Percentiles rank a stretch among this genome's conserved stretches.
phyloP scores from a whole-genome alignment of 2,329 filamentous ascomycete species.

The Diaporthe ilicicola region DNA sequence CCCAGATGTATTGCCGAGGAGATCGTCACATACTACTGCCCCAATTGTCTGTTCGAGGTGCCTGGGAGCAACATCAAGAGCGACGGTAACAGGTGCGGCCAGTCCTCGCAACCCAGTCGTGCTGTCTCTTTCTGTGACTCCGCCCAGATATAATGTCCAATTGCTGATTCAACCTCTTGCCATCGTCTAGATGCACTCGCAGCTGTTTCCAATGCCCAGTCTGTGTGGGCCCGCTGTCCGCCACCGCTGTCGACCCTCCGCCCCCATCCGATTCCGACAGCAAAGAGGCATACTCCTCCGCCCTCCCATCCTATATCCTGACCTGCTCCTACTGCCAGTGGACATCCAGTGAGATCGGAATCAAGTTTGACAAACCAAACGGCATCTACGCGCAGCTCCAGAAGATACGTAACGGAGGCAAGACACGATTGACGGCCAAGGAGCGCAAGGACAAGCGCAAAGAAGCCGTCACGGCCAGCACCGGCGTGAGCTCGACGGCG shows the following conservation, averaged over 20 bases:
- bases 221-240: constrained; percentile 81
- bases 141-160: background rate
- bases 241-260: constrained; percentile 73
- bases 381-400: constrained; percentile 84
- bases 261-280: constrained; percentile 51
- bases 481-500: constrained; percentile 18
- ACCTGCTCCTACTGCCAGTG: constrained; percentile 93
- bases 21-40: constrained; percentile 94
- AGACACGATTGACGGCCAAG: constrained; percentile 57
- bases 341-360: constrained; percentile 87
- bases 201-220: constrained; percentile 96
- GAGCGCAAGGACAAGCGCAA: constrained; percentile 62
- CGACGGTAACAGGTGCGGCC: constrained; percentile 84
- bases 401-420: constrained; percentile 71
- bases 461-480: constrained; percentile 47
- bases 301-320: constrained; percentile 74
- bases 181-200: constrained; percentile 76
- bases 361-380: constrained; percentile 89
- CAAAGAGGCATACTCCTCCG: constrained; percentile 48
- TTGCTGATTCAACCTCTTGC: background rate
- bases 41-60: constrained; percentile 94
- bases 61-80: constrained; percentile 91
- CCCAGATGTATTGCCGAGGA: constrained; percentile 92
- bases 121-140: background rate
- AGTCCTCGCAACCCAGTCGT: background rate